These are phyloP conservation scores for Cicer bijugum DNA, from an alignment of 306 rosid genomes.

Conservation along the genomic window DNA sequence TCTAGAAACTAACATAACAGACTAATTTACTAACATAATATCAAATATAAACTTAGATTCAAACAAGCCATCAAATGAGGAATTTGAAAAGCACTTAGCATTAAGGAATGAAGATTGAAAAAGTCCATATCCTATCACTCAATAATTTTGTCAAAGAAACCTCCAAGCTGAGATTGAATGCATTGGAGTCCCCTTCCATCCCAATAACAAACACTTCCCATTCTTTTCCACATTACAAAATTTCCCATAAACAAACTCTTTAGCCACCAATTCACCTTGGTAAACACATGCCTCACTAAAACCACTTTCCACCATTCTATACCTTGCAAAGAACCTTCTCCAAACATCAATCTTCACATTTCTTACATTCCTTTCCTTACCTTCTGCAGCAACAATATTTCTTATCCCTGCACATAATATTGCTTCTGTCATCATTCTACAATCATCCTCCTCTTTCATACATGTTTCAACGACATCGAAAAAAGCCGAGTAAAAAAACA, in stretches of 20 bases:
- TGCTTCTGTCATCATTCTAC: constrained; percentile 48
- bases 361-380: constrained; percentile 56
- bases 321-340: constrained; percentile 76
- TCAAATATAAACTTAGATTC: neutral
- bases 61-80: neutral
- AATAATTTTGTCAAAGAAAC: constrained; percentile 49
- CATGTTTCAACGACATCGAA: constrained; percentile 63
- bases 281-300: constrained; percentile 62
- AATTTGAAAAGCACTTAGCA: neutral
- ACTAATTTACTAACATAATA: neutral
- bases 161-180: constrained; percentile 78
- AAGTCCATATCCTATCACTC: neutral
- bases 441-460: constrained; percentile 45
- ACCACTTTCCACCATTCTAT: constrained; percentile 59
- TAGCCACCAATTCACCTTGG: constrained; percentile 64
- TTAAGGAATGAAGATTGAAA: constrained; percentile 19
- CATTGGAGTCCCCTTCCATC: constrained; percentile 84
- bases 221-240: constrained; percentile 57
- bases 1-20: neutral
- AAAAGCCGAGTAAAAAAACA: constrained; percentile 61
- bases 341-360: constrained; percentile 74
- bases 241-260: constrained; percentile 50
- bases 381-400: constrained; percentile 63
- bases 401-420: constrained; percentile 51
- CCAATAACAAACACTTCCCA: constrained; percentile 54